A percentile compares a stretch with the other conserved stretches of the same genome.
Evolutionary conservation across 2,329 filamentous ascomycete species (phyloP).

Genomic region (Fusarium paranaense): DNA sequence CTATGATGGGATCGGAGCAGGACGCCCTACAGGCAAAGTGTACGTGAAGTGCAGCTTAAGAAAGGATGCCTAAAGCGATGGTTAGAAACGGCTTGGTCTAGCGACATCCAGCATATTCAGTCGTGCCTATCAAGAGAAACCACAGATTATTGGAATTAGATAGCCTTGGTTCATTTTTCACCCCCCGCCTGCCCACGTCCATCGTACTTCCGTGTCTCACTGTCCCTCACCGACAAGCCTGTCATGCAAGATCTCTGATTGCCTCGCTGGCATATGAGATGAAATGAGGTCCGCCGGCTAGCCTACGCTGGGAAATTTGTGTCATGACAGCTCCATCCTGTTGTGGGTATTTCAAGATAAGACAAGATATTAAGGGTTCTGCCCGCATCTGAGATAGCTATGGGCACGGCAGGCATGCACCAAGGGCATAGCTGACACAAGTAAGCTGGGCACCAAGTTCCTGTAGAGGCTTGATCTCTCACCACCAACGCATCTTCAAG

Average conservation of each 20-base stretch:
- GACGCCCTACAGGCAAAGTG: not conserved
- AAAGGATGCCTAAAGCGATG: no score
- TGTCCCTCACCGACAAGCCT: not conserved
- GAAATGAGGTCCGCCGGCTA: not conserved
- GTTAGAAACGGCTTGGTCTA: no score
- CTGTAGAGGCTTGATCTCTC: not conserved
- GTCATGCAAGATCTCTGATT: not conserved
- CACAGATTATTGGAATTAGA: not conserved
- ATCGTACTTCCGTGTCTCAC: not conserved
- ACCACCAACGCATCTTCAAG: not conserved
- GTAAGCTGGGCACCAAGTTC: no score
- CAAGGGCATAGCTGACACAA: not conserved
- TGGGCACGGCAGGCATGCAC: not conserved
- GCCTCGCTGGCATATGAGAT: not conserved
- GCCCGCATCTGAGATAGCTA: not conserved
- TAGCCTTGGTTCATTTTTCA: not conserved
- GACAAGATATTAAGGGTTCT: not conserved
- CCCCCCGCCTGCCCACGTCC: not conserved
- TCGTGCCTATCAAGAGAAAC: no score
- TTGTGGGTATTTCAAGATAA: not conserved
- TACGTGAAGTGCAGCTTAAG: not conserved
- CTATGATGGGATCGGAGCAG: slow-evolving; percentile 3
- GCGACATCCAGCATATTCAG: not conserved
- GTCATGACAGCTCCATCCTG: not conserved
- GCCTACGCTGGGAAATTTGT: not conserved